Base-by-base conservation (phyloP, 805 yeast species). In the Nakazawaea wyomingensis region DNA sequence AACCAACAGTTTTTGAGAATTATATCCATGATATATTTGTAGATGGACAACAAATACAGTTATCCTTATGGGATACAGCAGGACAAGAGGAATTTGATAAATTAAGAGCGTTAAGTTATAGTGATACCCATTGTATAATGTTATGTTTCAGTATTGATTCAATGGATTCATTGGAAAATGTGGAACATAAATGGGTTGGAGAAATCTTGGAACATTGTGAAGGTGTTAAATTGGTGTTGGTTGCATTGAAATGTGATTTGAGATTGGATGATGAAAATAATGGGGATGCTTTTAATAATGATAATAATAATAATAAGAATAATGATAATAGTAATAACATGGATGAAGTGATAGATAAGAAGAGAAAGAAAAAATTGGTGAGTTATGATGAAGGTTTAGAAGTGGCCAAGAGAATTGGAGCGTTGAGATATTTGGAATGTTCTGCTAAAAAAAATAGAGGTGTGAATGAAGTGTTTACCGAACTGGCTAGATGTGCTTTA, bases 71-170 rank as follows among this genome's bases (percentile, higher is more conserved):
- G 99, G 99, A 91, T 61, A 91, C 99, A 5, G 99, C 99, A 1
- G 99, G 99, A 6, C 99, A 91, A 69, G 99, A 91, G 66, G 99
- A 91, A 66, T 91, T 91, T 55, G 99, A 91, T 62, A 76, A 97
- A 50, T 73, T 91, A 61, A 78, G 99, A 61, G 87, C 97, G 1
- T 71, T 91, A 48, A 85, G 95, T 39, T 93, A 93, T 63, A 82
- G 90, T 21, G 98, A 93, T 62, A 93, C 99, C 3, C 97, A 91
- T 64, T 87, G 96, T 55, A 90, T 93, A 54, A 93, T 91, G 90
- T 76, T 91, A 46, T 93, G 99, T 68, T 91, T 91, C 60, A 80
- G 96, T 35, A 89, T 91, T 44, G 99, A 91, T 64, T 87, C 96
- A 4, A 79, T 84, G 27, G 99, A 93, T 62, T 91, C 98, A 26